A percentile compares a stretch with the other conserved stretches of the same genome.
These are phyloP conservation scores for Botryotinia globosa DNA, from an alignment of 2,329 filamentous ascomycete species.

Conservation along the genomic window DNA sequence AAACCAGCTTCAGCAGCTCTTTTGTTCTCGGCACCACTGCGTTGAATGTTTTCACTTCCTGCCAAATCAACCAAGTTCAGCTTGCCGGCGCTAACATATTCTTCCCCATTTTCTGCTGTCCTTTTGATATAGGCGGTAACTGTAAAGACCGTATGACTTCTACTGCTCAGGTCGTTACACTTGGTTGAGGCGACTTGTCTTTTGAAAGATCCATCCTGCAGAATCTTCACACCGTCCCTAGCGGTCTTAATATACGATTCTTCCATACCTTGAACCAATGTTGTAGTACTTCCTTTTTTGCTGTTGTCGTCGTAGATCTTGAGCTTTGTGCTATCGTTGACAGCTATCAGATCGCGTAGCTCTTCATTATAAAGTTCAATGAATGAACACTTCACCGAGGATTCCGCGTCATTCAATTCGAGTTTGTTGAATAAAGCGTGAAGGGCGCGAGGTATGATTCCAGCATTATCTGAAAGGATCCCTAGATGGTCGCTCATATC, in stretches of 20 bases:
- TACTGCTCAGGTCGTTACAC: slow-evolving; percentile 95
- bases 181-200: slow-evolving; percentile 99
- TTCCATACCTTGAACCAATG: slow-evolving; percentile 95
- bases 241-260: slow-evolving; percentile 89
- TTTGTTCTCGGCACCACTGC: slow-evolving; percentile 97
- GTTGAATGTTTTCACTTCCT: slow-evolving; percentile 95
- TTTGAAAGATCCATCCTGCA: slow-evolving; percentile 86
- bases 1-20: slow-evolving; percentile 90
- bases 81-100: slow-evolving; percentile 87
- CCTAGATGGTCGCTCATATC: slow-evolving; percentile 88
- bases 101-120: slow-evolving; percentile 77
- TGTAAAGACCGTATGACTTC: slow-evolving; percentile 96
- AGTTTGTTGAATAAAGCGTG: slow-evolving; percentile 85
- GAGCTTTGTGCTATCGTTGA: slow-evolving; percentile 78
- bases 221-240: slow-evolving; percentile 78
- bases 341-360: slow-evolving; percentile 79
- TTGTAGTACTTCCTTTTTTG: slow-evolving; percentile 79
- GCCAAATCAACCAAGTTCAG: slow-evolving; percentile 95
- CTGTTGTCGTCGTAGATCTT: slow-evolving; percentile 94
- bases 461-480: slow-evolving; percentile 84
- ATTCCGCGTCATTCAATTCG: slow-evolving; percentile 73
- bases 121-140: slow-evolving; percentile 89
- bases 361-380: slow-evolving; percentile 99
- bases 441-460: slow-evolving; percentile 90
- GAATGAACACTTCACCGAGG: slow-evolving; percentile 94